Conservation (phyloP, 129 eudicot species). For the Kitagawia praeruptora region DNA sequence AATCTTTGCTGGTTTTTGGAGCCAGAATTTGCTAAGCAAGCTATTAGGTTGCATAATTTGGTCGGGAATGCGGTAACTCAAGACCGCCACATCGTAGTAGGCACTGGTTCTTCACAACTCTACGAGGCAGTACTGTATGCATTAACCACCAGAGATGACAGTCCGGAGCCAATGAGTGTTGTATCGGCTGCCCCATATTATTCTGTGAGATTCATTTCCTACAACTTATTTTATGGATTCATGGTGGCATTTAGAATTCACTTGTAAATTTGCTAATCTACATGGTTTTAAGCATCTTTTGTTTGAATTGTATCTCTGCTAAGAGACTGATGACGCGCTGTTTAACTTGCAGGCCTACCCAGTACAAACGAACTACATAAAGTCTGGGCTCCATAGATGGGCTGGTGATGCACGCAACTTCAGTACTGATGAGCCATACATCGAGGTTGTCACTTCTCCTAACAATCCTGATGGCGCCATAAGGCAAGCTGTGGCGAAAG, state of each 20-base stretch:
- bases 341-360: constrained; percentile 15
- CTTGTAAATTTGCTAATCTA: background rate
- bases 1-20: constrained; percentile 22
- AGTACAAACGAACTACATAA: constrained; percentile 16
- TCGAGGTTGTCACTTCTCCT: constrained; percentile 95
- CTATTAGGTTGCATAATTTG: constrained; percentile 70
- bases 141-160: constrained; percentile 37
- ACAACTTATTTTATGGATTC: constrained; percentile 3
- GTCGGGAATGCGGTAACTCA: constrained; percentile 3
- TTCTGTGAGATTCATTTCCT: background rate
- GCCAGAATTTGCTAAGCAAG: constrained; percentile 21
- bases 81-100: background rate
- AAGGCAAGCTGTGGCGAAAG: constrained; percentile 64
- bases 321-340: constrained; percentile 10
- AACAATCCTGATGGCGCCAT: constrained; percentile 88
- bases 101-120: constrained; percentile 2
- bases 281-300: background rate
- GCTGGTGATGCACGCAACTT: constrained; percentile 69
- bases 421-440: constrained; percentile 56
- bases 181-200: constrained; percentile 1
- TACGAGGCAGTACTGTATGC: constrained; percentile 79
- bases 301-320: background rate
- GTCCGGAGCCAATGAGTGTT: constrained; percentile 31
- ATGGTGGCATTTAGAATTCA: constrained; percentile 37
- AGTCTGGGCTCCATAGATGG: constrained; percentile 58